Percentiles rank a stretch among this genome's conserved stretches.
Evolutionary conservation across 768 basidiomycete species (phyloP).

Genomic region (Ramaria sp.): DNA sequence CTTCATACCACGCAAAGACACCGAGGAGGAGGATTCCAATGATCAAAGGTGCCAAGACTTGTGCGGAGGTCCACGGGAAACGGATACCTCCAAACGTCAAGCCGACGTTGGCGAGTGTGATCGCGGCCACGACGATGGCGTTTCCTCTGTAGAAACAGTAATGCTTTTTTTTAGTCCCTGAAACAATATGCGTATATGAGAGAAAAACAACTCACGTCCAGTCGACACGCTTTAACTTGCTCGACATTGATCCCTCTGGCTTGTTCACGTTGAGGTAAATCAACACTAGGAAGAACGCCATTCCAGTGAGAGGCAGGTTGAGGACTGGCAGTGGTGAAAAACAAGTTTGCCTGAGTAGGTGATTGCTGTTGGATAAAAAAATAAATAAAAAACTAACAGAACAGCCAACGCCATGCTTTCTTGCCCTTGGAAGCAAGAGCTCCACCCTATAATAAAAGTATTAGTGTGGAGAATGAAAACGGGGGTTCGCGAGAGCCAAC

Average conservation of each 20-base stretch:
- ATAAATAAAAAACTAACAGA: background rate
- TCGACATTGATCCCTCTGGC: too few relatives aligned
- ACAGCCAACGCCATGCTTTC: background rate
- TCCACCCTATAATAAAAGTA: conserved; percentile 11
- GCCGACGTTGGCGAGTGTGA: conserved; percentile 10
- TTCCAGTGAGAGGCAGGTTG: conserved; percentile 18
- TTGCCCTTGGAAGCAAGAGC: background rate
- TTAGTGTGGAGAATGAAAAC: background rate
- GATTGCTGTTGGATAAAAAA: background rate
- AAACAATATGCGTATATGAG: too few relatives aligned
- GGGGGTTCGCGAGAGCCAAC: too few relatives aligned
- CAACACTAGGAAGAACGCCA: conserved; percentile 15
- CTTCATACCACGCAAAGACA: conserved; percentile 18
- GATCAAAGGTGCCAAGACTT: conserved; percentile 25
- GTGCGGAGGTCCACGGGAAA: conserved; percentile 24
- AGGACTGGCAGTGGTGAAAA: conserved; percentile 14
- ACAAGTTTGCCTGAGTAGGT: background rate
- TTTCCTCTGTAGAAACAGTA: conserved; percentile 9
- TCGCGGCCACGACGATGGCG: conserved; percentile 9
- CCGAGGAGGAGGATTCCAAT: conserved; percentile 20
- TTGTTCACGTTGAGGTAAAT: conserved; percentile 14
- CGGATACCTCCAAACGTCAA: conserved; percentile 25
- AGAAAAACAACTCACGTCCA: too few relatives aligned
- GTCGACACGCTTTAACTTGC: too few relatives aligned
- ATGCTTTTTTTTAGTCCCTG: too few relatives aligned